Percentiles rank a stretch among this genome's conserved stretches.
These are phyloP conservation scores for Penicillium sp. DNA, from an alignment of 2,329 filamentous ascomycete species.

Conservation along the genomic window DNA sequence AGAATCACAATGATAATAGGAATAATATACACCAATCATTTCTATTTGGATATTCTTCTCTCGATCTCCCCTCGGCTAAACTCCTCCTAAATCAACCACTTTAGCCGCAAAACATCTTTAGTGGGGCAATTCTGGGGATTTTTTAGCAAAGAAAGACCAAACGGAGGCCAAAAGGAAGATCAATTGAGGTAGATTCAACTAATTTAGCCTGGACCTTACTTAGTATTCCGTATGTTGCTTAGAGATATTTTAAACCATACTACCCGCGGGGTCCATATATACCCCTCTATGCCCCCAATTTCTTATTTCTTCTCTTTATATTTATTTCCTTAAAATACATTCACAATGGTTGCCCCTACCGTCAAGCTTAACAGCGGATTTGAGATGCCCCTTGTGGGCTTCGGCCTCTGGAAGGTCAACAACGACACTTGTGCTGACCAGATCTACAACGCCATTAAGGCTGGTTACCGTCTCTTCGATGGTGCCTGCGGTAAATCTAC, in stretches of 20 bases:
- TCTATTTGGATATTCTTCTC: background rate
- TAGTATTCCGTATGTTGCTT: background rate
- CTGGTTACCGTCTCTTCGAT: constrained; percentile 60
- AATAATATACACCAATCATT: background rate
- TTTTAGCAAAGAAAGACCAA: background rate
- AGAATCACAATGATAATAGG: background rate
- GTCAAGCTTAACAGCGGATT: constrained; percentile 30
- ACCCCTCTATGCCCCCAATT: constrained; percentile 2
- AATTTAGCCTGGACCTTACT: constrained; percentile 8
- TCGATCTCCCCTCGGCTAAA: background rate
- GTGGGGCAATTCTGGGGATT: constrained; percentile 5
- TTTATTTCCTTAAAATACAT: background rate
- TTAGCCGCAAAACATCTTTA: constrained; percentile 12
- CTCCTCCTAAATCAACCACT: background rate
- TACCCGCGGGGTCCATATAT: background rate
- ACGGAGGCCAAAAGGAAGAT: background rate
- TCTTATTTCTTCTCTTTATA: background rate
- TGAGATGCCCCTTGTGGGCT: constrained; percentile 46
- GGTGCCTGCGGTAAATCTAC: constrained; percentile 54
- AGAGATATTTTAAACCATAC: background rate
- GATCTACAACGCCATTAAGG: constrained; percentile 70
- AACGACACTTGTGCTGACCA: constrained; percentile 70
- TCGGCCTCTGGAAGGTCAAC: constrained; percentile 75
- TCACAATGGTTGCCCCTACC: constrained; percentile 25
- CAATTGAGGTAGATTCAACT: background rate